Base-by-base conservation (phyloP, 1,284 basidiomycete species). In the Sanghuangporus sanghuang region DNA sequence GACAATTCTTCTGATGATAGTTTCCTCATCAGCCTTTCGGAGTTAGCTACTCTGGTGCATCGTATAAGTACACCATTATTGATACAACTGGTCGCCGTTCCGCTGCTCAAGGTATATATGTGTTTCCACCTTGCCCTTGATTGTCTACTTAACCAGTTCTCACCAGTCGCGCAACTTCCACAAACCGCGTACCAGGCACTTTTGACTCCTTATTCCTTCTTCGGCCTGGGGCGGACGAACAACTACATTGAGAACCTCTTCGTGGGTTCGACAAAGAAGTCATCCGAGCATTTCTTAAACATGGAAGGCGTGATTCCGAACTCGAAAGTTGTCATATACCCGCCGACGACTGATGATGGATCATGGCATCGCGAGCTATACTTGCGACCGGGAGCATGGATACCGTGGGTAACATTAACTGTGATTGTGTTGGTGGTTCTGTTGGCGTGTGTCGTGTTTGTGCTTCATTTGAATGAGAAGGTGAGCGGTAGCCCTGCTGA, bases 231-330 rank as follows among this genome's bases (percentile, higher is more conserved):
- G 0, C 85, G 97, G 50, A 99, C 96, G n/a, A 99, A 99, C 78
- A 99, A 99, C 75, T 99, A 99, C 76, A 94, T 99, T 71, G 97
- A 99, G 80, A 96, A 95, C 72, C 82, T 97, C 3, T 95, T 95
- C 72, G 90, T 96, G 8, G 95, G 95, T 12, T 89, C 92, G 1
- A 96, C 94, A 3, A 82, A 92, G 36, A 86, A 92, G 67, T 23
- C 81, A 4, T 69, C 76, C 44, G 73, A 86, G 53, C 92, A 97
- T 71, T 91, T 80, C 68, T 92, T 96, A 72, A 89, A 90, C 69
- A 89, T 99, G 80, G 97, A 99, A 72, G 95, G 96, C 35, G 89
- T 99, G 16, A 95, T 99, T 52, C 97, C 97, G 0, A 99, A 99
- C 74, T 96, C 94, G 4, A 95, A 96, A 71, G 85, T 99, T 7